These are phyloP conservation scores for Colletotrichum melonis DNA, from an alignment of 2,329 filamentous ascomycete species.

Conservation along the genomic window DNA sequence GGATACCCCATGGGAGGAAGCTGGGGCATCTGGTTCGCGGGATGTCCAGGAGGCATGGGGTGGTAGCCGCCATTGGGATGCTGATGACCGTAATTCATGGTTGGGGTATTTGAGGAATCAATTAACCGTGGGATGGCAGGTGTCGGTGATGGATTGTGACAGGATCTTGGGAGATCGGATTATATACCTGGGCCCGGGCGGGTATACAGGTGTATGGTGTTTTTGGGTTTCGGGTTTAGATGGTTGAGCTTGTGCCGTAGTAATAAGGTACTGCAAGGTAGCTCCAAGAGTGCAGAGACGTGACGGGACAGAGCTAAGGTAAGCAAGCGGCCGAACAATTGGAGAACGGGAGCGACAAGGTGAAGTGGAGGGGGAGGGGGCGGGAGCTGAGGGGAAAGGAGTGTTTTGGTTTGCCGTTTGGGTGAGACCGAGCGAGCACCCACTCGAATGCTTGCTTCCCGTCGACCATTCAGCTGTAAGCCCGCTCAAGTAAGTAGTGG, in stretches of 20 bases:
- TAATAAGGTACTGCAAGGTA: neutral
- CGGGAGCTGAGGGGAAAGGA: neutral
- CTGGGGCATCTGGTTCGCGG: conserved; percentile 26
- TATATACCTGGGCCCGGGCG: neutral
- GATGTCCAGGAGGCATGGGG: conserved; percentile 23
- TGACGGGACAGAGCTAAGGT: neutral
- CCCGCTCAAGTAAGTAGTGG: no score
- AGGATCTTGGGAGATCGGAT: neutral
- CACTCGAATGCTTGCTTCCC: no score
- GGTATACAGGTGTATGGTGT: neutral
- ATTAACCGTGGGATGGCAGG: neutral
- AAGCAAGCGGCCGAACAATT: neutral
- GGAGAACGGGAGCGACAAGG: neutral
- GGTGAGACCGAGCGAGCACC: no score
- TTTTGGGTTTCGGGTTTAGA: neutral
- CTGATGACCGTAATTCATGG: conserved; percentile 37
- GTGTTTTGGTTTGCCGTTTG: neutral
- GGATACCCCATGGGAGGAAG: conserved; percentile 34
- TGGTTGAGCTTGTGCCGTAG: neutral
- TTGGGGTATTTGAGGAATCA: neutral
- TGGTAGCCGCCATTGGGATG: conserved; percentile 32
- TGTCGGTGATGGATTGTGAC: neutral
- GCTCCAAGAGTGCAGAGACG: neutral
- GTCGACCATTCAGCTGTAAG: no score
- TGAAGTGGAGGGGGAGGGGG: neutral